These are phyloP conservation scores for Cryptococcus sp. DNA, from an alignment of 1,284 basidiomycete genomes.

Conservation along the genomic window DNA sequence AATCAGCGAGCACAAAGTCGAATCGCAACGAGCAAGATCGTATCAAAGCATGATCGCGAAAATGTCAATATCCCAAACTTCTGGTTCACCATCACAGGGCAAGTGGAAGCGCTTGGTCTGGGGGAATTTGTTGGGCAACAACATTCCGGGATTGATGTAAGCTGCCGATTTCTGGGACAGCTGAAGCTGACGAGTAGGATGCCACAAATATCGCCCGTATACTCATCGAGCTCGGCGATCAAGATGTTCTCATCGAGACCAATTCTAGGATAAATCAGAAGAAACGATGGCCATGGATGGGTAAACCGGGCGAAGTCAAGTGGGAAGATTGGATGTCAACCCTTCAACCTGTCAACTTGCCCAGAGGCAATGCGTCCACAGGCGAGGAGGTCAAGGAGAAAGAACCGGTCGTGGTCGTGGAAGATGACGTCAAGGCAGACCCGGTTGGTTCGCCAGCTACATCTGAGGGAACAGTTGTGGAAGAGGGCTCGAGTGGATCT, in stretches of 20 bases:
- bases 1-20: conserved; percentile 14
- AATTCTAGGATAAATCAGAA: conserved; percentile 64
- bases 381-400: neutral
- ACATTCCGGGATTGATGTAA: conserved; percentile 82
- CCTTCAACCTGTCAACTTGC: neutral
- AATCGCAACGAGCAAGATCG: conserved; percentile 20
- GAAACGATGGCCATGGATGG: conserved; percentile 45
- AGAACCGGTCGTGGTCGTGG: no score
- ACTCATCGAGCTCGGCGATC: conserved; percentile 64
- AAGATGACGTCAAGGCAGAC: no score
- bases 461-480: no score
- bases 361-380: neutral
- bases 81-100: conserved; percentile 42
- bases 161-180: conserved; percentile 26
- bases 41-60: conserved; percentile 14
- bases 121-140: conserved; percentile 67
- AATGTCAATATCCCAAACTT: conserved; percentile 14
- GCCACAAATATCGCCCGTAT: conserved; percentile 78
- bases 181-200: conserved; percentile 56
- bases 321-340: conserved; percentile 37
- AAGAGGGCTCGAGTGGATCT: no score
- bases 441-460: no score
- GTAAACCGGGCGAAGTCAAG: conserved; percentile 39
- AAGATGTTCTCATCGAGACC: conserved; percentile 62
- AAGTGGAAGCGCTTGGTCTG: conserved; percentile 45